Percentiles rank a stretch among this genome's conserved stretches.
These are phyloP conservation scores for Cytidiella melzeri DNA, from an alignment of 768 basidiomycete species.

Conservation along the genomic window DNA sequence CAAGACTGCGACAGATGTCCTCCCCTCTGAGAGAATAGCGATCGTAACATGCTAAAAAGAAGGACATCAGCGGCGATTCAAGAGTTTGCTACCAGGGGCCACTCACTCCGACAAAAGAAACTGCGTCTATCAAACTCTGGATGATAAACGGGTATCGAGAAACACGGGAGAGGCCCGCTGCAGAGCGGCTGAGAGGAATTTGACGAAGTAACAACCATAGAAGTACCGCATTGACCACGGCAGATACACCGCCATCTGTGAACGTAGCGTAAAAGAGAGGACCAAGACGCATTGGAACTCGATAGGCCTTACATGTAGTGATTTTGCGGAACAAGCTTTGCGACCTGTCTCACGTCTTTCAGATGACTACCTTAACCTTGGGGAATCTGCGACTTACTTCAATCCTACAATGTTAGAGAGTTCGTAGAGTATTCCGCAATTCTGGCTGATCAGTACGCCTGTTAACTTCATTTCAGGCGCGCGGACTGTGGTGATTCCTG, in stretches of 20 bases:
- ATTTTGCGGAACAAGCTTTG: constrained; percentile 38
- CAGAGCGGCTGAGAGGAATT: constrained; percentile 67
- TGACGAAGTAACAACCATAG: constrained; percentile 70
- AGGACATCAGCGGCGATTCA: no score
- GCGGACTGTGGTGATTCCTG: constrained; percentile 56
- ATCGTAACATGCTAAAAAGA: constrained; percentile 77
- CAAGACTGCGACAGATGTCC: constrained; percentile 73
- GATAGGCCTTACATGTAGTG: constrained; percentile 35
- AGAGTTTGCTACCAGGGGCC: no score
- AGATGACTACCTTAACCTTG: no score
- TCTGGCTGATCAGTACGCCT: constrained; percentile 67
- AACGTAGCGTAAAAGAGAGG: background rate
- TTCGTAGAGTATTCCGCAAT: constrained; percentile 74
- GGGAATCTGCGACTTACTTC: constrained; percentile 39
- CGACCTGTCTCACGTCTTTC: constrained; percentile 16
- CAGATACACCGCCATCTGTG: constrained; percentile 68
- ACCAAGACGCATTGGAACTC: background rate
- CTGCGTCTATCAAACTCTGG: constrained; percentile 74
- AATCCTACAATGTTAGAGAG: constrained; percentile 62
- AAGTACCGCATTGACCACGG: constrained; percentile 58
- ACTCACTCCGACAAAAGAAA: constrained; percentile 70
- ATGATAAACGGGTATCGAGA: constrained; percentile 81
- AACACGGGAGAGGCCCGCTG: constrained; percentile 69
- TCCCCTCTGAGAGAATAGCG: constrained; percentile 77
- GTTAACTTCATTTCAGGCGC: constrained; percentile 53